These are phyloP conservation scores for Aureobasidium sp. DNA, from an alignment of 2,329 filamentous ascomycete species.

Conservation along the genomic window DNA sequence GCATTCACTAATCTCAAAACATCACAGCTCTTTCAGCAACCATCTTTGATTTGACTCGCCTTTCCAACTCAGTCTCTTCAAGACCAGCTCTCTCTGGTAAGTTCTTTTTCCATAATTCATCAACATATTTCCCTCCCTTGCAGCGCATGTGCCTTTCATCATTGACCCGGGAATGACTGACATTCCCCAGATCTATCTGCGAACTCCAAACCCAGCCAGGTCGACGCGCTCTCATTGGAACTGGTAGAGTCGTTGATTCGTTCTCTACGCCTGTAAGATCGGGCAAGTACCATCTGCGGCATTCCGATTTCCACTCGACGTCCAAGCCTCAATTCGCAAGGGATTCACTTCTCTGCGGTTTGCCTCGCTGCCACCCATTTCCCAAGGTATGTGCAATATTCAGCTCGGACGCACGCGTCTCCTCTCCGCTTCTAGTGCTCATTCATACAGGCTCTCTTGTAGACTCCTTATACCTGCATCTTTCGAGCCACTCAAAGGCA, in stretches of 20 bases:
- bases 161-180: conserved; percentile 28
- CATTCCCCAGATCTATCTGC: conserved; percentile 37
- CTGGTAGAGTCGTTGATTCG: conserved; percentile 47
- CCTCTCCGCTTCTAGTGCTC: not conserved
- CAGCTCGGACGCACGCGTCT: conserved; percentile 4
- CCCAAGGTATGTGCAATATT: conserved; percentile 34
- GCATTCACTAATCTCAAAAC: not conserved
- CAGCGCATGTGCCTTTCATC: conserved; percentile 16
- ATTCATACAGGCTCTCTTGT: conserved; percentile 13
- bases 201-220: conserved; percentile 25
- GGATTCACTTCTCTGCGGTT: conserved; percentile 15
- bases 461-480: conserved; percentile 23
- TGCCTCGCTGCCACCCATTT: conserved; percentile 38
- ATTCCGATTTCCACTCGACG: conserved; percentile 25
- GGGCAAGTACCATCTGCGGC: conserved; percentile 25
- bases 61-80: not conserved
- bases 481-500: conserved; percentile 17
- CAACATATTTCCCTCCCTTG: not conserved
- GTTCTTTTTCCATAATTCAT: not conserved
- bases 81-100: not conserved
- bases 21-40: conserved; percentile 2
- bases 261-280: conserved; percentile 34
- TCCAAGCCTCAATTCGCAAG: conserved; percentile 18
- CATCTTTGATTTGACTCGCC: not conserved
- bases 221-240: conserved; percentile 18